phyloP scores from a whole-genome alignment of 2,329 filamentous ascomycete genomes.

The Grosmannia penicillata region DNA sequence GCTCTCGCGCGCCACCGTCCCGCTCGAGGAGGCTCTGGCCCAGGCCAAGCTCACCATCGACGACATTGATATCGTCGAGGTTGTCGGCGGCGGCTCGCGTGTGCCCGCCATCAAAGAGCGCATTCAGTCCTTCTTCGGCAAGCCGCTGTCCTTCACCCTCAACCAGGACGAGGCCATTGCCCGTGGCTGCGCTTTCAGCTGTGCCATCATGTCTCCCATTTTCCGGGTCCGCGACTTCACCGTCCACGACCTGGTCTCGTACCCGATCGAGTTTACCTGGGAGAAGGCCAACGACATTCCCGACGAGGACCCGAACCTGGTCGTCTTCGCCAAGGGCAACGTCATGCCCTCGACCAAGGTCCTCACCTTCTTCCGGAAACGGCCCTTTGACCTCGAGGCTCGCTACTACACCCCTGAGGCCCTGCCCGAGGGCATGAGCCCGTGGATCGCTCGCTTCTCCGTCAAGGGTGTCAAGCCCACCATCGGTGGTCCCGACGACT shows the following conservation, averaged over 20 bases:
- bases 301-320: conserved; percentile 93
- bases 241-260: conserved; percentile 93
- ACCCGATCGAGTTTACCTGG: conserved; percentile 97
- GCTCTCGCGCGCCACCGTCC: conserved; percentile 53
- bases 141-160: conserved; percentile 83
- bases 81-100: conserved; percentile 90
- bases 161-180: conserved; percentile 98
- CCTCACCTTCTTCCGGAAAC: conserved; percentile 96
- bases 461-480: conserved; percentile 88
- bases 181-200: conserved; percentile 91
- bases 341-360: conserved; percentile 98
- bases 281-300: conserved; percentile 97
- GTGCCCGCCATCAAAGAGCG: conserved; percentile 83
- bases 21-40: conserved; percentile 83
- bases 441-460: conserved; percentile 95
- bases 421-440: conserved; percentile 77
- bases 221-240: conserved; percentile 98
- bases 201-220: conserved; percentile 89
- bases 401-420: conserved; percentile 77
- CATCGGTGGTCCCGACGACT: conserved; percentile 72
- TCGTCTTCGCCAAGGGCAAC: conserved; percentile 95
- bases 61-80: conserved; percentile 85
- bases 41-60: conserved; percentile 83
- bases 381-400: conserved; percentile 91
- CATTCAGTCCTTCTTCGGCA: conserved; percentile 84